Evolutionary conservation across 306 rosid species (phyloP).

Genomic region (Heteromeles arbutifolia): DNA sequence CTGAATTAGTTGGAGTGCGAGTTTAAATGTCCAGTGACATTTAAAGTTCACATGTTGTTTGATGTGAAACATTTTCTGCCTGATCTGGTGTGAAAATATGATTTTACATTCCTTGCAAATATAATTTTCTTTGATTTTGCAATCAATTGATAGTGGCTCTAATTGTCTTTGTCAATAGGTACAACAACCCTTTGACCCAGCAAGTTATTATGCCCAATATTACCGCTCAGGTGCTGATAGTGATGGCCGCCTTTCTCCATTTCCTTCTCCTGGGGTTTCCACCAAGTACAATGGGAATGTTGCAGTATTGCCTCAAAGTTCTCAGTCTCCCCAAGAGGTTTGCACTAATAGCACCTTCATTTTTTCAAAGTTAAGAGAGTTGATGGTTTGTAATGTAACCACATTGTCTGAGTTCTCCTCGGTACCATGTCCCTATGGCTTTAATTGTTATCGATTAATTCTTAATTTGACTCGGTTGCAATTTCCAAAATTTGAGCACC

Average conservation of each 20-base stretch:
- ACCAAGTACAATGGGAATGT: constrained; percentile 73
- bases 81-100: neutral
- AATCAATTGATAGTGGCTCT: constrained; percentile 5
- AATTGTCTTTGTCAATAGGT: constrained; percentile 44
- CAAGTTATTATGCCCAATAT: constrained; percentile 82
- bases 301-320: constrained; percentile 56
- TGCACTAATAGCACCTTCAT: constrained; percentile 1
- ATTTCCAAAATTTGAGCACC: too few relatives aligned
- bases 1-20: neutral
- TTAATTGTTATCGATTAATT: too few relatives aligned
- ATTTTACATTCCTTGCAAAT: constrained; percentile 6
- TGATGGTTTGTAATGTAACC: neutral
- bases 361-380: neutral
- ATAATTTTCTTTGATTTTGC: neutral
- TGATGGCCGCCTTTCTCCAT: constrained; percentile 86
- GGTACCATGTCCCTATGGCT: neutral
- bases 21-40: neutral
- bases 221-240: constrained; percentile 73
- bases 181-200: constrained; percentile 68
- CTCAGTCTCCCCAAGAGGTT: constrained; percentile 93
- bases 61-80: neutral
- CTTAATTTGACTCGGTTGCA: too few relatives aligned
- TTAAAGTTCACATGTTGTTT: too few relatives aligned
- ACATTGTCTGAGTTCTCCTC: neutral
- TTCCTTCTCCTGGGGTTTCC: constrained; percentile 61